Conservation (phyloP, 164 flowering plant genomes). For the Platanus orientalis region DNA sequence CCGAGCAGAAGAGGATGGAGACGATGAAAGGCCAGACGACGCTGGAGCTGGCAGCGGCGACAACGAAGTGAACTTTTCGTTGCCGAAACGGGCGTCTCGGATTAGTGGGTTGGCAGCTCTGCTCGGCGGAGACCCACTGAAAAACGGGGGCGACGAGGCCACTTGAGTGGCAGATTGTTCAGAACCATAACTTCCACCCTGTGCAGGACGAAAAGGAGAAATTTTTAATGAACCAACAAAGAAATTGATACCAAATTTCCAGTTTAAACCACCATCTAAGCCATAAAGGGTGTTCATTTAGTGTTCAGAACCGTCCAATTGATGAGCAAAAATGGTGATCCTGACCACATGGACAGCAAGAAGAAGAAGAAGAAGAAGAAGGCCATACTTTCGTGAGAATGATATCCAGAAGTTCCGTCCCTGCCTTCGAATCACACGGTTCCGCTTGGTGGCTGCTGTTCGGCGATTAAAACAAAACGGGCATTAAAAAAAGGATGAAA, state of each 20-base stretch:
- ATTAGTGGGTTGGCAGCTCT: conserved; percentile 64
- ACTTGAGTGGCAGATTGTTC: conserved; percentile 29
- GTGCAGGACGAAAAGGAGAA: neutral
- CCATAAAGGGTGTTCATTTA: too few relatives aligned
- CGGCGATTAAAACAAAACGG: neutral
- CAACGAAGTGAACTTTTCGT: conserved; percentile 31
- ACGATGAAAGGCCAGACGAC: conserved; percentile 22
- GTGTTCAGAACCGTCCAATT: too few relatives aligned
- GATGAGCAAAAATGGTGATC: too few relatives aligned
- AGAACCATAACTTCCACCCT: conserved; percentile 44
- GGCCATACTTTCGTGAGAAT: conserved; percentile 67
- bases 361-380: neutral
- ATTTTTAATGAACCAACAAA: neutral
- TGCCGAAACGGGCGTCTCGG: conserved; percentile 60
- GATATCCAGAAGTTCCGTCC: conserved; percentile 68
- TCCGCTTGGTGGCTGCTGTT: conserved; percentile 58
- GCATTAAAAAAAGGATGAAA: neutral
- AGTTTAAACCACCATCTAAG: too few relatives aligned
- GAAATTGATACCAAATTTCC: neutral
- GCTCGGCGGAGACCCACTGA: conserved; percentile 72
- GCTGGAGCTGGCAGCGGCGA: conserved; percentile 13
- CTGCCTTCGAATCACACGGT: conserved; percentile 54
- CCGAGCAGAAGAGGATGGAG: conserved; percentile 45
- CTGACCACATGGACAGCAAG: neutral
- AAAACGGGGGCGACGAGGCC: conserved; percentile 60